Conservation (phyloP, 257 asterid genomes). For the Eucommia ulmoides region DNA sequence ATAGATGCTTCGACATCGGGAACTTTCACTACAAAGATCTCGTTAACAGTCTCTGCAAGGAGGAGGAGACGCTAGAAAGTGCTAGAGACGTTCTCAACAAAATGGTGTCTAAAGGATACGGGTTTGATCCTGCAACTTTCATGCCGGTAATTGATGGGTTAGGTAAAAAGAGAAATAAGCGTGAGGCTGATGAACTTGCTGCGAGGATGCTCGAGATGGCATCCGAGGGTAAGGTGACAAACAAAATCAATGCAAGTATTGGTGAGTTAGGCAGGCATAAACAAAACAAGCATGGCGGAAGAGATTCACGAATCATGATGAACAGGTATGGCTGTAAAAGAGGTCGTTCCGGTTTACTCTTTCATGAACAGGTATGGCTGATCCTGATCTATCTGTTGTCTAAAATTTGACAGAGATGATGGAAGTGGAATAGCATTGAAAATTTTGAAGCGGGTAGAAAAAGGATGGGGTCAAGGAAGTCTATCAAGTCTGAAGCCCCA, state of each 20-base stretch:
- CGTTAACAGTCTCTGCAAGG: conserved; percentile 37
- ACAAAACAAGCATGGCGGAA: conserved; percentile 24
- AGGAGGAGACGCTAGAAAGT: conserved; percentile 45
- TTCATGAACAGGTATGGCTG: neutral
- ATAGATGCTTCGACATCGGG: conserved; percentile 40
- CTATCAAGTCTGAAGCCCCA: conserved; percentile 22
- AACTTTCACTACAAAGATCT: conserved; percentile 55
- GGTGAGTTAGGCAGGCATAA: conserved; percentile 23
- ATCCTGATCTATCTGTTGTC: conserved; percentile 5
- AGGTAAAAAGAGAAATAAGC: conserved; percentile 43
- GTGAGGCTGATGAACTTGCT: conserved; percentile 57
- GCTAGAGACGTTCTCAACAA: conserved; percentile 46
- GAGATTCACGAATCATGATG: conserved; percentile 58
- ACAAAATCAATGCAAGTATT: conserved; percentile 22
- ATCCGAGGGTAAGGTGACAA: conserved; percentile 29
- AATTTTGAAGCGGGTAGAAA: conserved; percentile 73
- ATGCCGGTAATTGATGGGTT: conserved; percentile 79
- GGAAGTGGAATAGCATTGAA: conserved; percentile 71
- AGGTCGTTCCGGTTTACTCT: neutral
- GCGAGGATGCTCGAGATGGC: conserved; percentile 66
- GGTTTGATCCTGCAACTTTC: conserved; percentile 69
- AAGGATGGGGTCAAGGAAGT: conserved; percentile 81
- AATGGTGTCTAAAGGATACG: conserved; percentile 54
- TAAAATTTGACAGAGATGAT: conserved; percentile 52
- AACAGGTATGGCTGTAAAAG: conserved; percentile 39